Base-by-base conservation (phyloP, 345 rosid genomes). In the Cardamine resedifolia region DNA sequence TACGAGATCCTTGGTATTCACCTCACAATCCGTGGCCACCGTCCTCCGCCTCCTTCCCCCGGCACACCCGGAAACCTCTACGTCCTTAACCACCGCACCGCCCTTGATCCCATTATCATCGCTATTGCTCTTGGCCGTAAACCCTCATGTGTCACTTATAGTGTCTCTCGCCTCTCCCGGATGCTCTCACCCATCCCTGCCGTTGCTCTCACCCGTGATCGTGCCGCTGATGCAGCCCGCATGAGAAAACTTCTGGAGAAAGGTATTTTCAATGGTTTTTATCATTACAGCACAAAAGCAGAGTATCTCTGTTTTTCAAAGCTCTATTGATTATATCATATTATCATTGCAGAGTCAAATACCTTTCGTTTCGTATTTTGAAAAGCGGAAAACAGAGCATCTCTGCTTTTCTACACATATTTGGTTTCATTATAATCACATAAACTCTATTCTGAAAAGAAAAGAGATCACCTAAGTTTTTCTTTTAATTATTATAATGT, bases 41-140 rank as follows among this genome's bases (percentile, higher is more conserved):
- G 67, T 20, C 98, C 99, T 14, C 97, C 98, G 0, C 79, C 91
- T 3, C 98, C 99, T 2, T 86, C 90, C 1, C 74, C 72, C 0
- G 96, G 98, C 24, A 79, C 89, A 57, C 96, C 92, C 0, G 99
- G 99, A 1, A 87, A 87, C 79, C 97, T 90, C 81, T 90, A 82
- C 64, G 98, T 95, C 2, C 89, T 96, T 74, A 95, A 95, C 75
- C 99, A 95, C 81, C 97, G 99, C 14, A 64, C 96, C 1, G 88
- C 92, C n/a, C 89, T 95, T n/a, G 99, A 95, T 61, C 98, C 99
- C 19, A 87, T 91, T n/a, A 74, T 95, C 34, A 79, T 91, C 28
- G 86, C 98, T 73, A 95, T 95, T 14, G 98, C 98, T 0, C 94
- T 95, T 15, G 98, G 99, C 44, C 96, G 99, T 62, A 95, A 95